Conservation (phyloP, 805 yeast genomes). For the Ogataea polymorpha region DNA sequence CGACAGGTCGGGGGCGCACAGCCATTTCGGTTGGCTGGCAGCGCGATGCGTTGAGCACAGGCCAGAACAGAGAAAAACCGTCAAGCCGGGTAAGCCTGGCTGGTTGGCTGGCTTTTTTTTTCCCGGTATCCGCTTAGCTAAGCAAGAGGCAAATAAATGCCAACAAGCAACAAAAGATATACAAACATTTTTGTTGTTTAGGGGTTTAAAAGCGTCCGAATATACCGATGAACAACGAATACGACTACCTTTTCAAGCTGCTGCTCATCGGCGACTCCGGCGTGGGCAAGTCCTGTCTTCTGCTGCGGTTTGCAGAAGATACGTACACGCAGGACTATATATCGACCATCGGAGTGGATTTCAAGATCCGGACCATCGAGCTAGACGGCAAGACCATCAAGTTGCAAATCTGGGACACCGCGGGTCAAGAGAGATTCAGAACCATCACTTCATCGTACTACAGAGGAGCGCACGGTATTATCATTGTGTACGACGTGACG, state of each 20-base stretch:
- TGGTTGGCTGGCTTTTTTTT: background rate
- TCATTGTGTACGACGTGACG: conserved; percentile 95
- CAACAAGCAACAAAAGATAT: conserved; percentile 12
- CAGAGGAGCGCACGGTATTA: conserved; percentile 98
- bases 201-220: background rate
- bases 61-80: background rate
- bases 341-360: conserved; percentile 97
- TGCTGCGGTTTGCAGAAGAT: conserved; percentile 94
- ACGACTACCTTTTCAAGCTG: conserved; percentile 95
- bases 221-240: conserved; percentile 76
- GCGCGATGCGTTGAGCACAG: background rate
- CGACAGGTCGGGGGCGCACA: background rate
- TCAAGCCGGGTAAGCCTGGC: background rate
- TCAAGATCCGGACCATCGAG: conserved; percentile 84
- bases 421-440: conserved; percentile 98
- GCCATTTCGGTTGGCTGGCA: background rate
- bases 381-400: conserved; percentile 96
- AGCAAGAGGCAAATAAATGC: conserved; percentile 13
- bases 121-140: conserved; percentile 1
- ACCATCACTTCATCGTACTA: conserved; percentile 96
- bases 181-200: conserved; percentile 3
- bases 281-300: conserved; percentile 94
- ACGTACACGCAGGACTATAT: conserved; percentile 96
- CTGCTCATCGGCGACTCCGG: conserved; percentile 97
- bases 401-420: conserved; percentile 99